phyloP scores from a whole-genome alignment of 192 early-diverging fungal species.

The Coemansia sp. region DNA sequence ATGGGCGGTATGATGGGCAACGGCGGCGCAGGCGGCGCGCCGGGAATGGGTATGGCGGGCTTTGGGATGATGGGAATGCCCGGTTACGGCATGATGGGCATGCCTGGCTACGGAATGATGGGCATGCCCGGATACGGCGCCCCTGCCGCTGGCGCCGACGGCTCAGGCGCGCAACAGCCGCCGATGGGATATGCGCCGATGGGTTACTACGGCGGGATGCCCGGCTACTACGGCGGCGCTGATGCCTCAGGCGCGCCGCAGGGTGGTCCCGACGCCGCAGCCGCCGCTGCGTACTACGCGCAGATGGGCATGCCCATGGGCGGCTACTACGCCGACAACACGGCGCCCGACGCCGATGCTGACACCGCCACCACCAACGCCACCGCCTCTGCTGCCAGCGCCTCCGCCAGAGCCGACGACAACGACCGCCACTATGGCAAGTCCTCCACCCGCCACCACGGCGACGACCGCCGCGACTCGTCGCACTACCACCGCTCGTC shows the following conservation, averaged over 20 bases:
- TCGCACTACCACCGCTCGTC: conserved; percentile 31
- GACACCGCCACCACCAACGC: conserved; percentile 1
- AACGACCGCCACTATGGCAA: conserved; percentile 18
- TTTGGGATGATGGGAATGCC: conserved; percentile 25
- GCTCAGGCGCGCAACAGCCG: conserved; percentile 20
- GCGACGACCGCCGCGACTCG: conserved; percentile 21
- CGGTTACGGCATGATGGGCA: conserved; percentile 34
- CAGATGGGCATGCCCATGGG: conserved; percentile 41
- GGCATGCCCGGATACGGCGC: conserved; percentile 20
- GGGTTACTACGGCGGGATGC: conserved; percentile 38
- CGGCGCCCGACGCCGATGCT: conserved; percentile 19
- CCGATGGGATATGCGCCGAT: conserved; percentile 31
- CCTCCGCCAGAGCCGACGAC: conserved; percentile 9
- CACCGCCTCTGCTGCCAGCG: conserved; percentile 13
- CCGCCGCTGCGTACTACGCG: conserved; percentile 25
- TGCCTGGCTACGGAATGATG: conserved; percentile 28
- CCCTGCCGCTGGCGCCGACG: conserved; percentile 16
- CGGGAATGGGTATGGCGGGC: conserved; percentile 3
- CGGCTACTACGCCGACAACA: conserved; percentile 29
- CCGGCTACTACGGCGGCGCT: conserved; percentile 29
- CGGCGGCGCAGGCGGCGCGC: background rate
- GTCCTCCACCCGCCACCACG: conserved; percentile 12
- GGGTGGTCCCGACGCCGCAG: conserved; percentile 10
- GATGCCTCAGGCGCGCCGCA: conserved; percentile 12
- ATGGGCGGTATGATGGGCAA: conserved; percentile 21